phyloP scores from a whole-genome alignment of 306 rosid species.

The Rubus parviflorus region DNA sequence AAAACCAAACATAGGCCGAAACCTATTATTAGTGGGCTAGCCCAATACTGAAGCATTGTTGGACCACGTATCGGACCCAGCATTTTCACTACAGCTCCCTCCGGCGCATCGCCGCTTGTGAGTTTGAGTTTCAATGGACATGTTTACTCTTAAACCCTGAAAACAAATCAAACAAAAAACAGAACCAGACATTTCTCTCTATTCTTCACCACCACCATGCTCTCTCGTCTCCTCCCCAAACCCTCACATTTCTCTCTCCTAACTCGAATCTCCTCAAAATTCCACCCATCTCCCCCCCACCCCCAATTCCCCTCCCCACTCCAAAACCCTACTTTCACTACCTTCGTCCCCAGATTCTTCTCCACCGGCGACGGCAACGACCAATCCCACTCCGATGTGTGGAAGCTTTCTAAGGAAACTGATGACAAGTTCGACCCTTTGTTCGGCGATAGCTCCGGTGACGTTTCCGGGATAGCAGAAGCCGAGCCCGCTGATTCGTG shows the following conservation, averaged over 20 bases:
- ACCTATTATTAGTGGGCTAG: no score
- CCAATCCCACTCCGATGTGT: slow-evolving; percentile 25
- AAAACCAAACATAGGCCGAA: no score
- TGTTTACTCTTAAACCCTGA: neutral
- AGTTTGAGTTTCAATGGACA: neutral
- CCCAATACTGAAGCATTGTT: no score
- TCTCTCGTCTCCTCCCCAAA: slow-evolving; percentile 78
- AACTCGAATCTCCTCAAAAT: slow-evolving; percentile 36
- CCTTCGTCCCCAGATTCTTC: slow-evolving; percentile 37
- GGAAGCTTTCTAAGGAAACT: slow-evolving; percentile 48
- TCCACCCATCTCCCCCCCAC: slow-evolving; percentile 20
- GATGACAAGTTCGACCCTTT: slow-evolving; percentile 46
- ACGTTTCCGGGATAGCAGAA: slow-evolving; percentile 17
- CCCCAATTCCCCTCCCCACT: slow-evolving; percentile 16
- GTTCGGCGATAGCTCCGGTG: slow-evolving; percentile 38
- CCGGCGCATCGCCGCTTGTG: neutral
- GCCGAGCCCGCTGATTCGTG: slow-evolving; percentile 24
- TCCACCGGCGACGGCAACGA: slow-evolving; percentile 50
- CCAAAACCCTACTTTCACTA: slow-evolving; percentile 16
- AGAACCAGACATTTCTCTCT: neutral
- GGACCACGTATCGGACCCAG: no score
- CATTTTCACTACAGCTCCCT: neutral
- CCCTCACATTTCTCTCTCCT: slow-evolving; percentile 59
- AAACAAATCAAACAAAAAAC: neutral
- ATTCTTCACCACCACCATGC: slow-evolving; percentile 50